Conservation (phyloP, 768 basidiomycete species). For the Panaeolus cyanescens region DNA sequence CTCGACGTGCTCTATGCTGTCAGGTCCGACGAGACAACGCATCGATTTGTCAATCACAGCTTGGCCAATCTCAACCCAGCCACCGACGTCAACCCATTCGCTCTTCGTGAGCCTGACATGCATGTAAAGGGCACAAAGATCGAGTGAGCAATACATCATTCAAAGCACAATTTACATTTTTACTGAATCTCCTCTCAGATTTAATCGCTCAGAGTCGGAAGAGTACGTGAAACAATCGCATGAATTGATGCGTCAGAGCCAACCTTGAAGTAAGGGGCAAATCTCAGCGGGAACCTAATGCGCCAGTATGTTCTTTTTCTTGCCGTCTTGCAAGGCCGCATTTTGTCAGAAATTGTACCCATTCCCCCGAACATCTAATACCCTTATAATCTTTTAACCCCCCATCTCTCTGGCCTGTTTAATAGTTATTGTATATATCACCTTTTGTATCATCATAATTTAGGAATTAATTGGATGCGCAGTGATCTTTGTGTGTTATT, state of each 20-base stretch:
- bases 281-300: not conserved
- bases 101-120: slow-evolving; percentile 88
- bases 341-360: not conserved
- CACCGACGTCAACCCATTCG: slow-evolving; percentile 88
- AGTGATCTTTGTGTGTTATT: too few species aligned
- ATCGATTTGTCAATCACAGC: slow-evolving; percentile 95
- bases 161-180: not conserved
- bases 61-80: slow-evolving; percentile 80
- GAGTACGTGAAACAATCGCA: slow-evolving; percentile 65
- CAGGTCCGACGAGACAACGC: slow-evolving; percentile 90
- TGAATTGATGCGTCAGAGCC: slow-evolving; percentile 45
- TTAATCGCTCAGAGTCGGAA: slow-evolving; percentile 68
- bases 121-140: slow-evolving; percentile 74
- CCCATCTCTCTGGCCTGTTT: not conserved
- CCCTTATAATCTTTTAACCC: not conserved
- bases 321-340: not conserved
- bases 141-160: slow-evolving; percentile 50
- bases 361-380: not conserved
- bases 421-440: not conserved
- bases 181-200: slow-evolving; percentile 40
- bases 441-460: too few species aligned
- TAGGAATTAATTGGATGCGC: too few species aligned
- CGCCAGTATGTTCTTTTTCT: not conserved
- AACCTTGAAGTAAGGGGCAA: slow-evolving; percentile 14
- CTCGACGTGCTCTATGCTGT: slow-evolving; percentile 91